phyloP scores from a whole-genome alignment of 805 yeast genomes.

The Lipomyces mesembrius region DNA sequence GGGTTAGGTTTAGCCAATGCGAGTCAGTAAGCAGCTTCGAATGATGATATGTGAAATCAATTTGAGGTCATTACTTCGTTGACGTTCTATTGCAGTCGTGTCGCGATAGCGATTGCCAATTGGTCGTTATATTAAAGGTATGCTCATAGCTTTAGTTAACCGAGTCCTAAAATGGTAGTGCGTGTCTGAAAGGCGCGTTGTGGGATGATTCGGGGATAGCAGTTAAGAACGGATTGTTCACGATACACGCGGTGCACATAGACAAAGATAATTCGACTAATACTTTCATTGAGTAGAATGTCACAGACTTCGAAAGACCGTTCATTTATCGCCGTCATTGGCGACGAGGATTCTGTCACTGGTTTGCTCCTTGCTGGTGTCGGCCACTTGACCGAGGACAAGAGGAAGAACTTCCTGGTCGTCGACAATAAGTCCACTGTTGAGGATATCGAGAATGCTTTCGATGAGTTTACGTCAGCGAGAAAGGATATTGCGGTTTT shows the following conservation, averaged over 20 bases:
- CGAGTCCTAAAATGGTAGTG: not conserved
- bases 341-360: constrained; percentile 96
- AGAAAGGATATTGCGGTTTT: constrained; percentile 92
- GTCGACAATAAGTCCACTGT: constrained; percentile 79
- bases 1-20: not conserved
- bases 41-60: not conserved
- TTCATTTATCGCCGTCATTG: constrained; percentile 86
- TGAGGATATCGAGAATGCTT: constrained; percentile 75
- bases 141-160: not conserved
- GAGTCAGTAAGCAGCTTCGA: not conserved
- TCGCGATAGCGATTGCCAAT: not conserved
- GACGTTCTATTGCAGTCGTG: not conserved
- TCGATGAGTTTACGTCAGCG: constrained; percentile 69
- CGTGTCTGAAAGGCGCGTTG: not conserved
- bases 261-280: not conserved
- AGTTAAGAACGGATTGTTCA: not conserved
- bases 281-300: constrained; percentile 15
- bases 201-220: not conserved
- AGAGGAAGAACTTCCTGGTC: constrained; percentile 77
- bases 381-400: constrained; percentile 72
- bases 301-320: constrained; percentile 57
- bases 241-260: not conserved
- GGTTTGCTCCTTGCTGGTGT: constrained; percentile 94
- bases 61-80: not conserved
- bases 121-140: not conserved